Percentiles rank a stretch among this genome's conserved stretches.
These are phyloP conservation scores for Saccharomycopsis malanga DNA, from an alignment of 805 yeast genomes.

Conservation along the genomic window DNA sequence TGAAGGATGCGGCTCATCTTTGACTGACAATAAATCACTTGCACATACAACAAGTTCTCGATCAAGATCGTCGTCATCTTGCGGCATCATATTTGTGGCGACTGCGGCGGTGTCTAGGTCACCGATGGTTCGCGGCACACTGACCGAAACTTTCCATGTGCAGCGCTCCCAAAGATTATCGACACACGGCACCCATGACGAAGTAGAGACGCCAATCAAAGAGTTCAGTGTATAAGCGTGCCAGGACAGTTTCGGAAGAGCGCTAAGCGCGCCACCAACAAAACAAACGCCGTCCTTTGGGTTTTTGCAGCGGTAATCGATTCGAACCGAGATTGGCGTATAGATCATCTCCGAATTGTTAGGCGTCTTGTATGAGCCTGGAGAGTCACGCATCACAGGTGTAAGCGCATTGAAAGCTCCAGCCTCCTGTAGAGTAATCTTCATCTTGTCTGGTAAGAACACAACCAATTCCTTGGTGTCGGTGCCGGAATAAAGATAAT, in stretches of 20 bases:
- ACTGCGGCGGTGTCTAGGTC: slow-evolving; percentile 42
- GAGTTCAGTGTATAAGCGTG: slow-evolving; percentile 81
- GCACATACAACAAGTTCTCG: slow-evolving; percentile 56
- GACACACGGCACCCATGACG: slow-evolving; percentile 97
- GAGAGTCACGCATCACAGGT: slow-evolving; percentile 34
- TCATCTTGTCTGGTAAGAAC: slow-evolving; percentile 57
- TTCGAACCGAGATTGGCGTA: slow-evolving; percentile 65
- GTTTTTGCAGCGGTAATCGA: slow-evolving; percentile 57
- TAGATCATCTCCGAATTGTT: slow-evolving; percentile 43
- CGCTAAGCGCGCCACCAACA: slow-evolving; percentile 46
- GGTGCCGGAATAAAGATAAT: slow-evolving; percentile 43
- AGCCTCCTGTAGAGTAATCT: slow-evolving; percentile 51
- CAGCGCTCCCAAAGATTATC: slow-evolving; percentile 83
- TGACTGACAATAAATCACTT: slow-evolving; percentile 61
- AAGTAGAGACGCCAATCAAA: slow-evolving; percentile 71
- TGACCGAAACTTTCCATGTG: slow-evolving; percentile 88
- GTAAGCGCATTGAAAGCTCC: slow-evolving; percentile 30
- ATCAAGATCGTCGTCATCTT: slow-evolving; percentile 30
- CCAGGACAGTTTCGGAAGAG: slow-evolving; percentile 48
- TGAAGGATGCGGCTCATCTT: slow-evolving; percentile 67
- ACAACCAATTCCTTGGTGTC: slow-evolving; percentile 61
- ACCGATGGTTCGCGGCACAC: slow-evolving; percentile 70
- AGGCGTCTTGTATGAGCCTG: slow-evolving; percentile 32
- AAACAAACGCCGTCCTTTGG: slow-evolving; percentile 73
- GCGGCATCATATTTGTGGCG: slow-evolving; percentile 25